A percentile compares a stretch with the other conserved stretches of the same genome.
phyloP scores from a whole-genome alignment of 176 grass and related monocot genomes.

The Oryza glumipatula region DNA sequence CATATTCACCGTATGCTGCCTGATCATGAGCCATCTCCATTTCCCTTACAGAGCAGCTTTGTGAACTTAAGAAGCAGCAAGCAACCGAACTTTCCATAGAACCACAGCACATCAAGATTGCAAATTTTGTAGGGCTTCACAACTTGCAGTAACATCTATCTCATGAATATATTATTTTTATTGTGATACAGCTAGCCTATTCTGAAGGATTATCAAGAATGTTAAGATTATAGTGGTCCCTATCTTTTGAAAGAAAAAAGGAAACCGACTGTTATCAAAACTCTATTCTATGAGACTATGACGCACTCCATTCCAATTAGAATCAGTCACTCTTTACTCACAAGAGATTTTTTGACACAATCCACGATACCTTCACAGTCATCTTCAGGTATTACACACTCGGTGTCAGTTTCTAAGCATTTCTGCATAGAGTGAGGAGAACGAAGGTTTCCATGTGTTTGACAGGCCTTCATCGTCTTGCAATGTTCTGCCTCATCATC shows the following conservation, averaged over 20 bases:
- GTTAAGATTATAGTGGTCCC: neutral
- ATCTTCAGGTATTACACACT: constrained; percentile 33
- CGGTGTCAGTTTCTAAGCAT: constrained; percentile 37
- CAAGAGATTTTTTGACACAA: constrained; percentile 49
- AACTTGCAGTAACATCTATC: neutral
- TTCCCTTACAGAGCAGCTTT: neutral
- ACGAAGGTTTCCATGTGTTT: constrained; percentile 69
- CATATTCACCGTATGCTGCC: neutral
- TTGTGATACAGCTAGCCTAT: neutral
- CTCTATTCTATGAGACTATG: neutral
- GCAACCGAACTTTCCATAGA: neutral
- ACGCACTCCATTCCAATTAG: neutral
- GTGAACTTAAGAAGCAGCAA: neutral
- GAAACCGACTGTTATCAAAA: neutral
- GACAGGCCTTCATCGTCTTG: constrained; percentile 96
- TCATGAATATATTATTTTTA: neutral
- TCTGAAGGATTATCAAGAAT: neutral
- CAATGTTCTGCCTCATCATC: constrained; percentile 87
- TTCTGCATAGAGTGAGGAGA: constrained; percentile 68
- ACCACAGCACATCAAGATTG: neutral
- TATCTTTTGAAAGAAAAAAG: neutral
- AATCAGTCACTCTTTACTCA: neutral
- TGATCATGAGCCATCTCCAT: neutral
- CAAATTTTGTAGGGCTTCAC: too few species aligned
- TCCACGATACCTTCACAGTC: constrained; percentile 57